These are phyloP conservation scores for Leccinum truebloodii DNA, from an alignment of 768 basidiomycete species.

Conservation along the genomic window DNA sequence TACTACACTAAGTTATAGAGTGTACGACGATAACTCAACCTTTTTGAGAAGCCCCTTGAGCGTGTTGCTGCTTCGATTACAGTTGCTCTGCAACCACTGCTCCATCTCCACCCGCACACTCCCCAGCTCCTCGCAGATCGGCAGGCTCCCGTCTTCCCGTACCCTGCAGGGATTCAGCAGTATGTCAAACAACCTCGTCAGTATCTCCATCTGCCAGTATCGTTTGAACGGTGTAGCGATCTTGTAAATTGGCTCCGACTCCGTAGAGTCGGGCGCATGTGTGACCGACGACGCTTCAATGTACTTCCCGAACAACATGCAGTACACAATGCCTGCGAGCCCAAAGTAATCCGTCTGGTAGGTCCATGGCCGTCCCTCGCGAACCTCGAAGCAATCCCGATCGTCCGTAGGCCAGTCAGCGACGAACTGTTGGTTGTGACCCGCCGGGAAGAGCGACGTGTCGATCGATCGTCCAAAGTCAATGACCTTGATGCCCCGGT, in stretches of 20 bases:
- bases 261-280: slow-evolving; percentile 34
- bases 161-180: slow-evolving; percentile 80
- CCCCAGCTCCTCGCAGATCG: slow-evolving; percentile 69
- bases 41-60: slow-evolving; percentile 84
- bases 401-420: slow-evolving; percentile 90
- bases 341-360: slow-evolving; percentile 97
- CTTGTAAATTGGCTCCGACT: slow-evolving; percentile 48
- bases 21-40: slow-evolving; percentile 58
- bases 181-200: slow-evolving; percentile 81
- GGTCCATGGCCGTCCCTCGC: slow-evolving; percentile 83
- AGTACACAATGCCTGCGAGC: slow-evolving; percentile 91
- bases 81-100: slow-evolving; percentile 80
- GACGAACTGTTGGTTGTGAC: slow-evolving; percentile 68
- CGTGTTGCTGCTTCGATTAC: slow-evolving; percentile 79
- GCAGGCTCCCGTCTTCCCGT: slow-evolving; percentile 58
- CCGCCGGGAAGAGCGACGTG: slow-evolving; percentile 70
- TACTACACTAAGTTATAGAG: slow-evolving; percentile 13
- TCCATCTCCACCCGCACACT: slow-evolving; percentile 81
- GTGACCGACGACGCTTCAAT: slow-evolving; percentile 71
- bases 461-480: slow-evolving; percentile 98
- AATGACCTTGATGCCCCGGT: slow-evolving; percentile 89
- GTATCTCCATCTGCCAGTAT: slow-evolving; percentile 92
- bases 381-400: slow-evolving; percentile 90
- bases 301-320: slow-evolving; percentile 96
- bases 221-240: slow-evolving; percentile 81